Evolutionary conservation across 441 rosid species (phyloP), one percentile per base, ranked within the genome.

Genomic region (Arabidopsis hybrid): DNA sequence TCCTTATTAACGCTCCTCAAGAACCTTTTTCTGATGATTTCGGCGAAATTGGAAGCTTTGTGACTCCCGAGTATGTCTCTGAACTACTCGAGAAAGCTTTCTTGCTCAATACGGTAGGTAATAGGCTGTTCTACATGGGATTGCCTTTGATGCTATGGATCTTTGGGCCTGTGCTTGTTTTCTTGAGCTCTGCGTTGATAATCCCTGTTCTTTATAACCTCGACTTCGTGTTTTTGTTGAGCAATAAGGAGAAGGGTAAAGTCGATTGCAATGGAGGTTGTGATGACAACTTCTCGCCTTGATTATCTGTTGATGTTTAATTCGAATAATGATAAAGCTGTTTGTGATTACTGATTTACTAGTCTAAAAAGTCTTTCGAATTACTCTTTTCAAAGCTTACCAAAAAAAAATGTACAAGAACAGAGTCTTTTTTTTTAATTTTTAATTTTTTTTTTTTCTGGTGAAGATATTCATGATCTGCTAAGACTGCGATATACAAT

Each of bases 81-180:
- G 86, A 85, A 35, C 75, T 91, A 8, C 76, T 95, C 0, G 95
- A 95, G 58, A 91, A 77, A 76, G 96, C 97, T 1, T 91, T 84
- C 69, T 32, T 86, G 53, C 73, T 95, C 11, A 91, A 88, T 88
- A 86, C 95, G 1, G 61, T 86, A 4, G 99, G 99, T 35, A 92
- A 95, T 79, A 65, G 97, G 65, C 72, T 92, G 8, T 91, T 95
- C 82, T 91, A 92, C 72, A 85, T 85, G 0, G 97, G 91, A 0
- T 64, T 91, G 72, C 95, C 99, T 1, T 85, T 95, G 32, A 59
- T 95, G 78, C 84, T 92, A 0, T 95, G 99, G 98, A 89, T 95
- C 26, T 89, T 93, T 49, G 97, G 97, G 3, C 99, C 98, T 0
- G 84, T 92, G 2, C 87, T 91, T 42, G 96, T 85, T 32, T 91